Percentiles rank a stretch among this genome's conserved stretches.
Evolutionary conservation across 202 grass and related monocot species (phyloP).

Genomic region (Hordeum pubiflorum): DNA sequence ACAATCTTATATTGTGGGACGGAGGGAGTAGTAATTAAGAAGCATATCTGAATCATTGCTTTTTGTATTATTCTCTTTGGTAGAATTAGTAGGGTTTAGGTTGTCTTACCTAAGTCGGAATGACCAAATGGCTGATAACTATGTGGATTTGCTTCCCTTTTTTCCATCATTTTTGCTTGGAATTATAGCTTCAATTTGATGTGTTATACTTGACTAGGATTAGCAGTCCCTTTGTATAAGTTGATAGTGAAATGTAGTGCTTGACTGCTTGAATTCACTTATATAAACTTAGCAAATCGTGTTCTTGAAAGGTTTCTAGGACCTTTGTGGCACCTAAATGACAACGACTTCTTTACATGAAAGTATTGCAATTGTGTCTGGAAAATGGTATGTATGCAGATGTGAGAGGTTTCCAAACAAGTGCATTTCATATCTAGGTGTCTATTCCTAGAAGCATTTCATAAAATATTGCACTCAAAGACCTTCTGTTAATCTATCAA

Average conservation of each 20-base stretch:
- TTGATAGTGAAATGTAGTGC: not conserved
- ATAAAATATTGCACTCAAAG: not conserved
- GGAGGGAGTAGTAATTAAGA: not conserved
- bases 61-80: not conserved
- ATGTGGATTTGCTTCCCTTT: not conserved
- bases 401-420: not conserved
- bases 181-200: not conserved
- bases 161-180: not conserved
- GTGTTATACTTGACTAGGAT: not conserved
- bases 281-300: not conserved
- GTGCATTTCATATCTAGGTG: not conserved
- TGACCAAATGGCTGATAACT: not conserved
- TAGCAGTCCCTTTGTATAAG: not conserved
- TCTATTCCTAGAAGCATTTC: not conserved
- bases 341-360: not conserved
- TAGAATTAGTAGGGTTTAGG: not conserved
- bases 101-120: not conserved
- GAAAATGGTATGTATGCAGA: conserved; percentile 1
- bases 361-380: not conserved
- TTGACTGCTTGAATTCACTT: not conserved
- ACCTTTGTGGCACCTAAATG: conserved; percentile 10
- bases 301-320: not conserved
- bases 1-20: no score
- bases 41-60: not conserved
- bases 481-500: conserved; percentile 3